A percentile compares a stretch with the other conserved stretches of the same genome.
These are phyloP conservation scores for Clonostachys rhizophaga DNA, from an alignment of 2,329 filamentous ascomycete genomes.

Conservation along the genomic window DNA sequence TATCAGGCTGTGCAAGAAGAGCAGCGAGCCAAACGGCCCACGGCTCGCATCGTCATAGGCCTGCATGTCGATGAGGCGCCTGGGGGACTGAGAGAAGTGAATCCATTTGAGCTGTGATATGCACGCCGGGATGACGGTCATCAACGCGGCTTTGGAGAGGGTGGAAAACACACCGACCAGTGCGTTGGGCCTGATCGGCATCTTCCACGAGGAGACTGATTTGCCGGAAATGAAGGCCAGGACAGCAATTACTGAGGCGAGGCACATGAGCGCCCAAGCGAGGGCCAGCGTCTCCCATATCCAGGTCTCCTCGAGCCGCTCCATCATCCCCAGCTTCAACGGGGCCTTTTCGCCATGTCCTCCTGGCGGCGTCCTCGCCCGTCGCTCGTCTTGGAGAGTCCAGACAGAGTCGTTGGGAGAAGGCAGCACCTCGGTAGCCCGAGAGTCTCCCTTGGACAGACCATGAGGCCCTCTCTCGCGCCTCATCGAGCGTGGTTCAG, in stretches of 20 bases:
- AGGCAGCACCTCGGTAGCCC: no score
- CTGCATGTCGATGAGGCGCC: not conserved
- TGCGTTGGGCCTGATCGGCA: not conserved
- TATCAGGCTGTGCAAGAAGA: not conserved
- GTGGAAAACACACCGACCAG: not conserved
- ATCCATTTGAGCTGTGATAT: not conserved
- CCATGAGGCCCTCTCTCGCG: no score
- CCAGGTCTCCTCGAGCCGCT: not conserved
- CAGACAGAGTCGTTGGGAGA: no score
- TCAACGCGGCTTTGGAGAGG: not conserved
- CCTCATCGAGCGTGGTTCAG: no score
- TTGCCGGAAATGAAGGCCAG: not conserved
- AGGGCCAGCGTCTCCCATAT: slow-evolving; percentile 7
- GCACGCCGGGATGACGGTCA: not conserved
- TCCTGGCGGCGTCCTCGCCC: no score
- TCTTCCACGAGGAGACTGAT: not conserved
- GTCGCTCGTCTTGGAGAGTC: no score
- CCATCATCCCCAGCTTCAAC: not conserved
- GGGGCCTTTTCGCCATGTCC: no score
- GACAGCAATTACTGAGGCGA: slow-evolving; percentile 14
- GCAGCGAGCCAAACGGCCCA: not conserved
- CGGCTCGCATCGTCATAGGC: not conserved
- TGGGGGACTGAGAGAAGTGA: not conserved
- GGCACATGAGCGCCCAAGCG: slow-evolving; percentile 24
- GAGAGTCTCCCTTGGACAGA: no score